Evolutionary conservation across 768 basidiomycete species (phyloP).

Genomic region (Lactifluus volemus): DNA sequence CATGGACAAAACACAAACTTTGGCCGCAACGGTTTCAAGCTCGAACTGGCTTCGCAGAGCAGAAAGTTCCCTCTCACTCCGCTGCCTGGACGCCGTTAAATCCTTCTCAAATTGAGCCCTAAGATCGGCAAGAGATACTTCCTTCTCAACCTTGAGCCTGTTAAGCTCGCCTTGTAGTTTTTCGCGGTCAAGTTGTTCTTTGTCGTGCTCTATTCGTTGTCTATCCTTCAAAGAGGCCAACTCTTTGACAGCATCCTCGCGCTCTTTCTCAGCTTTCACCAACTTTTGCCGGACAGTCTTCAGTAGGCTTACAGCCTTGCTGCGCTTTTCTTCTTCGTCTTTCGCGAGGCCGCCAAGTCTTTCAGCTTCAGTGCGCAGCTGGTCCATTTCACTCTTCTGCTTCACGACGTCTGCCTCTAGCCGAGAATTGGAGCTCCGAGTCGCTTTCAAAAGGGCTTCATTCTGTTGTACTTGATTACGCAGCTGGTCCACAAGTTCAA

Average conservation of each 20-base stretch:
- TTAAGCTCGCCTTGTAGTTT: slow-evolving; percentile 60
- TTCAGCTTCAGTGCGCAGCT: slow-evolving; percentile 55
- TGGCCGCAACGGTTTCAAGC: slow-evolving; percentile 60
- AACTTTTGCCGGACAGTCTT: slow-evolving; percentile 95
- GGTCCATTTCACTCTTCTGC: slow-evolving; percentile 46
- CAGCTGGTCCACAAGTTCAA: slow-evolving; percentile 62
- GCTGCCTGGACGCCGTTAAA: slow-evolving; percentile 46
- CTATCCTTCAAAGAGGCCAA: slow-evolving; percentile 43
- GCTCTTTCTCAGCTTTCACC: slow-evolving; percentile 94
- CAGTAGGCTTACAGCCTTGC: slow-evolving; percentile 84
- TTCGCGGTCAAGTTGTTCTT: slow-evolving; percentile 37
- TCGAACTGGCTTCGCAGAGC: slow-evolving; percentile 65
- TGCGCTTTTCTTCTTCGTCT: slow-evolving; percentile 96
- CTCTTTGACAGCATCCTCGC: slow-evolving; percentile 69
- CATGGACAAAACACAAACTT: slow-evolving; percentile 39
- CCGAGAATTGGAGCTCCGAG: slow-evolving; percentile 40
- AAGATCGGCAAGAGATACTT: slow-evolving; percentile 51
- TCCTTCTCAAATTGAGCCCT: slow-evolving; percentile 69
- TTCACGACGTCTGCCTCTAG: slow-evolving; percentile 42
- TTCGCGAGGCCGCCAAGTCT: slow-evolving; percentile 55
- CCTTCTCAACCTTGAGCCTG: slow-evolving; percentile 48
- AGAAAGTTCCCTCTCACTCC: slow-evolving; percentile 65
- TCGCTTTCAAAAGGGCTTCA: slow-evolving; percentile 58
- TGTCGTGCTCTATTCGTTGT: slow-evolving; percentile 39
- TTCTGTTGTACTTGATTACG: slow-evolving; percentile 59